Percentiles rank a stretch among this genome's conserved stretches.
These are phyloP conservation scores for Pythium vanterpoolii DNA, from an alignment of 352 stramenopile genomes.

Conservation along the genomic window DNA sequence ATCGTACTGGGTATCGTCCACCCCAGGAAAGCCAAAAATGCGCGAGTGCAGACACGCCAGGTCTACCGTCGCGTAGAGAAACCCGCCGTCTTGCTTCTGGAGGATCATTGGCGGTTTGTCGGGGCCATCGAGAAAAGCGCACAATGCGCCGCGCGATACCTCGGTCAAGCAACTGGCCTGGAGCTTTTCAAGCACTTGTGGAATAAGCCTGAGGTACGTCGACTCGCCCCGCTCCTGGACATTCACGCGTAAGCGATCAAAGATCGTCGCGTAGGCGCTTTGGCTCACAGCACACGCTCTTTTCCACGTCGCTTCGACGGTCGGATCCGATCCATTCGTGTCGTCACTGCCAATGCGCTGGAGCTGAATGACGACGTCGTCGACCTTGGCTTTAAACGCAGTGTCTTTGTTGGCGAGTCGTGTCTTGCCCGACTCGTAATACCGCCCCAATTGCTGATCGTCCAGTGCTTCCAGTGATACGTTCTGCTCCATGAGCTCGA, in stretches of 20 bases:
- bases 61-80: conserved; percentile 78
- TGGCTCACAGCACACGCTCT: conserved; percentile 70
- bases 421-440: conserved; percentile 72
- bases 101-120: conserved; percentile 82
- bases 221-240: conserved; percentile 74
- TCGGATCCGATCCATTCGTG: conserved; percentile 27
- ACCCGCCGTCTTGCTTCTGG: conserved; percentile 76
- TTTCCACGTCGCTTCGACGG: conserved; percentile 49
- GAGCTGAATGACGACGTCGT: conserved; percentile 68
- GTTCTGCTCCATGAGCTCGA: conserved; percentile 55
- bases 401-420: conserved; percentile 31
- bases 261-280: conserved; percentile 60
- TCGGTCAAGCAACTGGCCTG: conserved; percentile 43
- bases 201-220: conserved; percentile 65
- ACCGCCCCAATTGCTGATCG: conserved; percentile 57
- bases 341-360: conserved; percentile 41
- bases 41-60: conserved; percentile 67
- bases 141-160: conserved; percentile 59
- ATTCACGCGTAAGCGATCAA: conserved; percentile 57
- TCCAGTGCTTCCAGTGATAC: conserved; percentile 47
- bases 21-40: conserved; percentile 62
- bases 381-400: conserved; percentile 58
- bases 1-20: conserved; percentile 69
- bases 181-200: conserved; percentile 42
- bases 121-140: conserved; percentile 64